A percentile compares a stretch with the other conserved stretches of the same genome.
Conservation (phyloP, 2,329 filamentous ascomycete genomes). For the Ophiobolus disseminans region DNA sequence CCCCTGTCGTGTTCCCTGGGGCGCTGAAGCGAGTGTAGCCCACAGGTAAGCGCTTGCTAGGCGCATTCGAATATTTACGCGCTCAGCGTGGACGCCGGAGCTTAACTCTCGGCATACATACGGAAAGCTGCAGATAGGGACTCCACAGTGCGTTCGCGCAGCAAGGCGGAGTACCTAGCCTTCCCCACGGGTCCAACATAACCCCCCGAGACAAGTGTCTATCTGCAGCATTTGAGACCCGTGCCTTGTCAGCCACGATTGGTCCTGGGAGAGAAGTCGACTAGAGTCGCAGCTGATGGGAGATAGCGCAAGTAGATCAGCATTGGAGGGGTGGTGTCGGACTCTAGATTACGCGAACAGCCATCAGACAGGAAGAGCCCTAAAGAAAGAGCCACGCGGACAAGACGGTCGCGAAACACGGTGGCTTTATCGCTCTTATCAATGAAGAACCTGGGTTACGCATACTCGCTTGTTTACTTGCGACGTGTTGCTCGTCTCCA, state of each 20-base stretch:
- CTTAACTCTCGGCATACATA: no score
- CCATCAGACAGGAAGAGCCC: slow-evolving; percentile 31
- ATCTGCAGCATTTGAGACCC: slow-evolving; percentile 6
- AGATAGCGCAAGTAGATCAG: slow-evolving; percentile 6
- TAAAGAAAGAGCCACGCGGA: slow-evolving; percentile 25
- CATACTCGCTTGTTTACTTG: slow-evolving; percentile 26
- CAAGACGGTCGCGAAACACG: slow-evolving; percentile 24
- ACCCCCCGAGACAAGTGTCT: slow-evolving; percentile 11
- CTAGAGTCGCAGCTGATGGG: slow-evolving; percentile 15
- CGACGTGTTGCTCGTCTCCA: slow-evolving; percentile 28
- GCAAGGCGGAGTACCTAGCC: slow-evolving; percentile 14
- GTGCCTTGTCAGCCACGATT: slow-evolving; percentile 8
- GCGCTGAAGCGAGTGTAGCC: no score
- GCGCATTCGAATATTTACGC: slow-evolving; percentile 3
- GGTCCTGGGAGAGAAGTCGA: slow-evolving; percentile 5
- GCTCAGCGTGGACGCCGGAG: slow-evolving; percentile 7
- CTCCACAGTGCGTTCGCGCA: no score
- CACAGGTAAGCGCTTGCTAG: no score
- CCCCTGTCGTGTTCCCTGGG: no score
- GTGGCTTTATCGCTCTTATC: slow-evolving; percentile 14
- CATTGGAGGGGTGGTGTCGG: slow-evolving; percentile 27
- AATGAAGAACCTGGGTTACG: slow-evolving; percentile 9
- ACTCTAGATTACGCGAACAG: slow-evolving; percentile 38
- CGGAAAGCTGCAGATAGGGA: no score
- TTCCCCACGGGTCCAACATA: slow-evolving; percentile 1